These are phyloP conservation scores for Phytophthora pinifolia DNA, from an alignment of 352 stramenopile genomes.

Conservation along the genomic window DNA sequence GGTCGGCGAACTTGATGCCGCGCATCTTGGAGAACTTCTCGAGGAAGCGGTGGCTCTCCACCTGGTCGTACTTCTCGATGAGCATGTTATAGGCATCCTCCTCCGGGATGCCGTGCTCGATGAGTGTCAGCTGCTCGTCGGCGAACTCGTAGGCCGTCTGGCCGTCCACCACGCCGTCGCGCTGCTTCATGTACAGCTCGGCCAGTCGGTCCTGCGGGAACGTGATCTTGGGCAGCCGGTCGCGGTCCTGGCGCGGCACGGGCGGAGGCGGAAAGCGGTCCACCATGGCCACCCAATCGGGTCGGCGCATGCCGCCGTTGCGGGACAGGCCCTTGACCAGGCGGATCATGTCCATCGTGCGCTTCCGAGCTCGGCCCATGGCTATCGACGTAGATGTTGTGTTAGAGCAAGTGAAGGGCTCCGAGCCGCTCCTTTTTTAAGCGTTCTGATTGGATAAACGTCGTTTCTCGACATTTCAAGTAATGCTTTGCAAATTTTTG, in stretches of 20 bases:
- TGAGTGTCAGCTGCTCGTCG: conserved; percentile 84
- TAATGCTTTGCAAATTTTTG: too few species aligned
- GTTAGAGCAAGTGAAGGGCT: conserved; percentile 15
- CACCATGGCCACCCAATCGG: conserved; percentile 71
- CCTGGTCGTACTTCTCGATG: conserved; percentile 82
- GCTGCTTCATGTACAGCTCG: conserved; percentile 79
- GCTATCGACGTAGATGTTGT: conserved; percentile 12
- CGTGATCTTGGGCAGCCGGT: conserved; percentile 75
- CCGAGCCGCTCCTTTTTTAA: conserved; percentile 16
- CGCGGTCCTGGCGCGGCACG: conserved; percentile 70
- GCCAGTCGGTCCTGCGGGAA: conserved; percentile 86
- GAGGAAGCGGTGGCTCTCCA: conserved; percentile 79
- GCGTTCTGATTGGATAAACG: conserved; percentile 3
- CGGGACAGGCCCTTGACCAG: conserved; percentile 76
- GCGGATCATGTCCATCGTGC: conserved; percentile 76
- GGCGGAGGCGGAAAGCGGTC: conserved; percentile 77
- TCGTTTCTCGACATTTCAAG: too few species aligned
- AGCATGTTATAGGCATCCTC: conserved; percentile 82
- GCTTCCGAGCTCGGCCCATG: conserved; percentile 81
- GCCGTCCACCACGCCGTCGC: conserved; percentile 63
- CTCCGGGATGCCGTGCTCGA: conserved; percentile 79
- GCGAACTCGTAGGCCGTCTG: conserved; percentile 88
- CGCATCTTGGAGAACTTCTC: conserved; percentile 83
- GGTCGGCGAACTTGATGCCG: conserved; percentile 75
- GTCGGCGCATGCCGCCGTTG: conserved; percentile 76